Evolutionary conservation across 768 basidiomycete genomes (phyloP), one percentile per base, ranked within the genome.

Genomic region (Podaxis mareebaensis): DNA sequence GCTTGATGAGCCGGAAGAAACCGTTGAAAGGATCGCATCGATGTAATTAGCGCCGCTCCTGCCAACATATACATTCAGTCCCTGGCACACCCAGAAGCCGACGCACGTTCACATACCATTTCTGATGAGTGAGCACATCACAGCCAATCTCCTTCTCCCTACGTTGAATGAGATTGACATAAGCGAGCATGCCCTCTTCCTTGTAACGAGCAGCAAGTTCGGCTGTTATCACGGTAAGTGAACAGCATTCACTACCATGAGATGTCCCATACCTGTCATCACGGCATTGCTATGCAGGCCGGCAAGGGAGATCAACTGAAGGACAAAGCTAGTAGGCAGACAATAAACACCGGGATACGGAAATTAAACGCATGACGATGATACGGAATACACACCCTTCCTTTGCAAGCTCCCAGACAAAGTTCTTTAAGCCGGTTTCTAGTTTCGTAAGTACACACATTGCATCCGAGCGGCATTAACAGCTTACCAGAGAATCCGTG

Each of bases 1-100:
- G 69, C 90, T 92, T 33, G 93, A 93, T 10, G 93, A 95, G 61
- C 94, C 94, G 10, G 92, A 92, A 7, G 93, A 90, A 22, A 96
- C 85, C 15, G 87, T 91, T 44, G 86, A 86, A 57, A 96, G 77
- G 66, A 96, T 95, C 59, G 90, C 78, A 75, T 96, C 94, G 63
- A 95, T 86, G 74, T 96, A 96, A 70, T 90, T 91, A 24, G 94
- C 94, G 39, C 95, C 94, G 66, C 93, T 94, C 91, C 90, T 92
- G 69, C 6, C 67, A 42, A 49, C 57, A 48, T 11, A 54, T 57
- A 24, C 53, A 44, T 52, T 42, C 20, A 64, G 60, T 39, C 40
- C 44, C 46, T 11, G 22, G 12, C 22, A 44, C 53, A 13, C 53
- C 12, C 52, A 53, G 30, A 44, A 26, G 56, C n/a, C 20, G 51